Evolutionary conservation across 192 early-diverging fungal species (phyloP).

Genomic region (Pilobolus umbonatus): DNA sequence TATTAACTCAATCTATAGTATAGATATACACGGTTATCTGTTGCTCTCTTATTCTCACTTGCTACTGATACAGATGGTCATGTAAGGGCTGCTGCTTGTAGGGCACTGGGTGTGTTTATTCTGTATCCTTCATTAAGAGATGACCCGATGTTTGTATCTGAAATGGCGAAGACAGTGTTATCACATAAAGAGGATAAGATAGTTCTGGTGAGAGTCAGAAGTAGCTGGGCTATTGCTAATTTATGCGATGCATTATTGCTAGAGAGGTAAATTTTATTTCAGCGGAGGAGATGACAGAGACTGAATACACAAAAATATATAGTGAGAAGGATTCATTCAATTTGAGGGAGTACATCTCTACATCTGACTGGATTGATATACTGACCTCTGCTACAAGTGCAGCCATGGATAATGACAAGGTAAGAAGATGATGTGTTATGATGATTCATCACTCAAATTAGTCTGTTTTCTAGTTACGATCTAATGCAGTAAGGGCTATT

Average conservation of each 20-base stretch:
- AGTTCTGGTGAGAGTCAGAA: constrained; percentile 59
- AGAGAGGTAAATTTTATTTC: constrained; percentile 18
- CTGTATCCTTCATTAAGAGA: constrained; percentile 47
- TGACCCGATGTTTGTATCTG: constrained; percentile 53
- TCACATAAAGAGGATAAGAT: constrained; percentile 46
- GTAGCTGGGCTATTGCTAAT: constrained; percentile 77
- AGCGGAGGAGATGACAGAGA: constrained; percentile 7
- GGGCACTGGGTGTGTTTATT: constrained; percentile 62
- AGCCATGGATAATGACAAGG: constrained; percentile 71
- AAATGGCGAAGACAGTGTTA: constrained; percentile 50
- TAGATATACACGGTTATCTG: constrained; percentile 31
- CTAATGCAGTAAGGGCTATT: constrained; percentile 69
- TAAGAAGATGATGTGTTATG: constrained; percentile 18
- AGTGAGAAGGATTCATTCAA: constrained; percentile 21
- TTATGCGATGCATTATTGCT: constrained; percentile 57
- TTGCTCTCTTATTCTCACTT: constrained; percentile 41
- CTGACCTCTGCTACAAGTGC: constrained; percentile 40
- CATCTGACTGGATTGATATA: constrained; percentile 40
- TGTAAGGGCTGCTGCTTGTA: constrained; percentile 59
- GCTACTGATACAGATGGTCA: constrained; percentile 47
- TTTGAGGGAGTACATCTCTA: constrained; percentile 41
- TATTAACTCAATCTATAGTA: constrained; percentile 15
- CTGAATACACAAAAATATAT: not conserved
- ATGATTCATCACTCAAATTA: constrained; percentile 3
- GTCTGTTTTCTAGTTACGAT: constrained; percentile 40